phyloP scores from a whole-genome alignment of 192 early-diverging fungal genomes.

The Coemansia sp. region DNA sequence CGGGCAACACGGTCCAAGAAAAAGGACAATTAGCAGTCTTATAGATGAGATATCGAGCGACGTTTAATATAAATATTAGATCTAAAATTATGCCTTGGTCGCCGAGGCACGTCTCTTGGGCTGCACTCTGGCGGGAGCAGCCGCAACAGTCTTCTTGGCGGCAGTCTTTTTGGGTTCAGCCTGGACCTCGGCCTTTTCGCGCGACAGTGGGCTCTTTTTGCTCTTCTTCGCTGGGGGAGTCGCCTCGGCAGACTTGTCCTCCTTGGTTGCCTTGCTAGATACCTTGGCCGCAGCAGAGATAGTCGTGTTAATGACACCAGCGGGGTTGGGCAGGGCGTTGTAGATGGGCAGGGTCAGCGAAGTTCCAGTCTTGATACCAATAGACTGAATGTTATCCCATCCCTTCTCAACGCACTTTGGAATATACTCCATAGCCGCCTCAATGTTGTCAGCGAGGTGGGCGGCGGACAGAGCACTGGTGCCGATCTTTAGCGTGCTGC shows the following conservation, averaged over 20 bases:
- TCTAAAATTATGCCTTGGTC: constrained; percentile 3
- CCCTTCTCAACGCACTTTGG: constrained; percentile 72
- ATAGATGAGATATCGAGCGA: neutral
- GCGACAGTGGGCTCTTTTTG: constrained; percentile 44
- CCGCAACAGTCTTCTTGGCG: constrained; percentile 13
- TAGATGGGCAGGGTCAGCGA: constrained; percentile 86
- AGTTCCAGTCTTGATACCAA: constrained; percentile 81
- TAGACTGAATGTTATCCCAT: constrained; percentile 85
- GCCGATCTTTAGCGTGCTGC: constrained; percentile 74
- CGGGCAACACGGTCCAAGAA: constrained; percentile 23
- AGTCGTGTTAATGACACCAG: constrained; percentile 19
- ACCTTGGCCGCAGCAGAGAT: constrained; percentile 8
- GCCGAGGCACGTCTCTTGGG: constrained; percentile 22
- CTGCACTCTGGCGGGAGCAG: constrained; percentile 5
- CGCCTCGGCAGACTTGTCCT: constrained; percentile 10
- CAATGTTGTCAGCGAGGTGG: constrained; percentile 80
- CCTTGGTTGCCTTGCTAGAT: neutral
- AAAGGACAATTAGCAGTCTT: constrained; percentile 28
- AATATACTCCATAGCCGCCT: constrained; percentile 63
- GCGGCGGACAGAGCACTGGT: constrained; percentile 61
- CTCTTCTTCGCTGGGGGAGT: constrained; percentile 26
- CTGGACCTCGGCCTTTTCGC: constrained; percentile 15
- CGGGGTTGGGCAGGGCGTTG: constrained; percentile 61
- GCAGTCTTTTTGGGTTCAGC: constrained; percentile 8
- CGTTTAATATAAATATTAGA: neutral